These are phyloP conservation scores for Boletus patriciae DNA, from an alignment of 768 basidiomycete genomes.

Conservation along the genomic window DNA sequence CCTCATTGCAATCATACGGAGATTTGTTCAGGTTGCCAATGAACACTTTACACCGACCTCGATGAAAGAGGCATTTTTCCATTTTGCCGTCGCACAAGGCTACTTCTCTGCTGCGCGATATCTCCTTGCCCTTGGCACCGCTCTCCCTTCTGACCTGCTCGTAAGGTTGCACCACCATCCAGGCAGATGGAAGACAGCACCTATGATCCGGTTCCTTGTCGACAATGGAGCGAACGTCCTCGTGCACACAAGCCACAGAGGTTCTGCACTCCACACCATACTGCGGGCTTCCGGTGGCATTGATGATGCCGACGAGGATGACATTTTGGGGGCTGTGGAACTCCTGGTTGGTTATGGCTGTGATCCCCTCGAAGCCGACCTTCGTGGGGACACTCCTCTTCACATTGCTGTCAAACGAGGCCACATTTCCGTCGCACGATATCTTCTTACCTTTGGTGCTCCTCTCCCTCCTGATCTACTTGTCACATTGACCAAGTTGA, in stretches of 20 bases:
- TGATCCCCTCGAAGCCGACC: neutral
- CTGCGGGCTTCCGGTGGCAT: neutral
- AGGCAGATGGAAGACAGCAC: neutral
- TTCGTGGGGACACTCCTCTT: neutral
- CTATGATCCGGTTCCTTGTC: neutral
- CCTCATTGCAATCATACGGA: neutral
- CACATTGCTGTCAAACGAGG: neutral
- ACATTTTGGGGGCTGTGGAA: neutral
- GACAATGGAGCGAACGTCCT: neutral
- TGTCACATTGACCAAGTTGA: neutral
- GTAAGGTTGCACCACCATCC: neutral
- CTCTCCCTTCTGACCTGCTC: neutral
- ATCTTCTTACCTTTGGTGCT: neutral
- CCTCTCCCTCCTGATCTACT: neutral
- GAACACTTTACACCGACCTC: neutral
- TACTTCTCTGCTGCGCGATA: neutral
- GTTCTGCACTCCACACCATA: neutral
- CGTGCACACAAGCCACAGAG: neutral
- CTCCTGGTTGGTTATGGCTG: neutral
- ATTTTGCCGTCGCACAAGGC: neutral
- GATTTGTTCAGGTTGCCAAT: neutral
- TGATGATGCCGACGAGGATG: neutral
- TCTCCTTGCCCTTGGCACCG: neutral
- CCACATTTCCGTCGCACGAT: neutral
- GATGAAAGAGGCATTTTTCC: neutral